Conservation (phyloP, 2,329 filamentous ascomycete genomes). For the Neopestalotiopsis clavispora region DNA sequence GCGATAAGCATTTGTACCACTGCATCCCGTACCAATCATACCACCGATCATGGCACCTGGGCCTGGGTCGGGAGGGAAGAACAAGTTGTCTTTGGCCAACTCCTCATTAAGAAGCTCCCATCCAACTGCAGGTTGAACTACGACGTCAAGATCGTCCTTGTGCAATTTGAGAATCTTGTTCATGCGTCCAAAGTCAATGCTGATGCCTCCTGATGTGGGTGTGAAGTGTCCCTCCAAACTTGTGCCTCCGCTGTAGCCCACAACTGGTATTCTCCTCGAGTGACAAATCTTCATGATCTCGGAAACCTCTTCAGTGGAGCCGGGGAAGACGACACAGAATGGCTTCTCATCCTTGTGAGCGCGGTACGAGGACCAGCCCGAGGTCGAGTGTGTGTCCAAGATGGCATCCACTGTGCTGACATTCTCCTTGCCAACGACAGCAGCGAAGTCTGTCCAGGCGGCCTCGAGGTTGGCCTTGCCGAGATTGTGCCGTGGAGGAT, state of each 20-base stretch:
- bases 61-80: constrained; percentile 85
- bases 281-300: constrained; percentile 79
- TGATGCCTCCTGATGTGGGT: constrained; percentile 74
- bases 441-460: constrained; percentile 71
- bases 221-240: constrained; percentile 81
- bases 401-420: constrained; percentile 65
- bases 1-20: constrained; percentile 80
- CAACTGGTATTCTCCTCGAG: constrained; percentile 71
- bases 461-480: constrained; percentile 69
- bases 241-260: constrained; percentile 76
- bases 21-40: constrained; percentile 71
- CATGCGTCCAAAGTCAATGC: constrained; percentile 79
- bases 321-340: constrained; percentile 74
- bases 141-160: constrained; percentile 69
- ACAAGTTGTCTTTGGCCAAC: constrained; percentile 70
- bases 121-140: constrained; percentile 75
- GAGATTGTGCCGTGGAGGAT: constrained; percentile 60
- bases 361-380: constrained; percentile 67
- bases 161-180: constrained; percentile 71
- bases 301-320: constrained; percentile 75
- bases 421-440: constrained; percentile 67
- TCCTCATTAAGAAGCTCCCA: constrained; percentile 81
- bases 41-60: constrained; percentile 86
- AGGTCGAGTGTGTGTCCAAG: constrained; percentile 61
- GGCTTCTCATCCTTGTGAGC: constrained; percentile 53